Evolutionary conservation across 78 protist genomes (phyloP).

Genomic region (Dictyostelium firmibasis): DNA sequence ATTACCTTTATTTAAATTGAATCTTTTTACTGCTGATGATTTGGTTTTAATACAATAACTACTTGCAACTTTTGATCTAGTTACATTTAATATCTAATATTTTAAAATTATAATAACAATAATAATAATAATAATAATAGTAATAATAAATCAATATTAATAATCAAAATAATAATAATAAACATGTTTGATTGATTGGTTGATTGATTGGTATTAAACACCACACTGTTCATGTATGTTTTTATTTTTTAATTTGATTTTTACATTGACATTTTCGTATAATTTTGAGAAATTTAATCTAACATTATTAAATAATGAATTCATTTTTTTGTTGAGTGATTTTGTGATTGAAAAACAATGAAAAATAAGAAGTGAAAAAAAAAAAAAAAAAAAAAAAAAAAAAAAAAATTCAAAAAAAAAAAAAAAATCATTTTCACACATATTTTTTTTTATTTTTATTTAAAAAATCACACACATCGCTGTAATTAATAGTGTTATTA

Average conservation of each 20-base stretch:
- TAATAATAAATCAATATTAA: background rate
- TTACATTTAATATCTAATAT: background rate
- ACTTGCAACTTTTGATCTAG: background rate
- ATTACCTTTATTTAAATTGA: background rate
- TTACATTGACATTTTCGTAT: background rate
- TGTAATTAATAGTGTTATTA: background rate
- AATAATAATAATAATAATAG: background rate
- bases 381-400: background rate
- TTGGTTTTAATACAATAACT: background rate
- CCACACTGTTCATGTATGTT: no score
- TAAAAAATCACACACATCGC: background rate
- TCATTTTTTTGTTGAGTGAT: background rate
- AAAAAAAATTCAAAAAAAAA: background rate
- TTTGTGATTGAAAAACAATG: background rate
- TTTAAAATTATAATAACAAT: background rate
- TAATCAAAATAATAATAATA: background rate
- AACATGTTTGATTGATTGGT: no score
- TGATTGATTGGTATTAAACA: no score
- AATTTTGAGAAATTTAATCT: background rate
- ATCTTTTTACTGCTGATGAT: constrained; percentile 27
- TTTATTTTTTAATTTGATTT: no score
- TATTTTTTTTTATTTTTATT: background rate
- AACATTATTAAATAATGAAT: background rate
- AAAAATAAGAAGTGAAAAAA: background rate
- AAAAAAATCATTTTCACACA: background rate